Evolutionary conservation across 106 monocot species (phyloP), one percentile per base, ranked within the genome.

Genomic region (Posidonia australis): DNA sequence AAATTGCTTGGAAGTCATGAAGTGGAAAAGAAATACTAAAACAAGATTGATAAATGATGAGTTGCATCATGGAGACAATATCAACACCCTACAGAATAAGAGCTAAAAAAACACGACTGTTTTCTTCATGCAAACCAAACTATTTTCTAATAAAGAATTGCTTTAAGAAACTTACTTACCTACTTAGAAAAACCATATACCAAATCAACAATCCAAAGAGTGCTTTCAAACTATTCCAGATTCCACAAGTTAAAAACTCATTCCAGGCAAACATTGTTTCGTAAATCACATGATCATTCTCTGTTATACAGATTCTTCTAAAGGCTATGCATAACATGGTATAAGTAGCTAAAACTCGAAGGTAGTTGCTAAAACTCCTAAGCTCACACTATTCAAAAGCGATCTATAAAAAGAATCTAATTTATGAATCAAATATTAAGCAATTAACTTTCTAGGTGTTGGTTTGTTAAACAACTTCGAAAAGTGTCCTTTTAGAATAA

Each of bases 191-290:
- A 99, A 1, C 98, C 98, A 72, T 83, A 88, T 10, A 99, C 98
- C 49, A 99, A 75, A 17, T 91, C 80, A 28, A 99, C 91, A 26
- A 87, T 99, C 91, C 90, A 99, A 41, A 91, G 17, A 30, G 71
- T 79, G 73, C 71, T 94, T 67, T 86, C 17, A 90, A 72, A 64
- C 70, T 63, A 65, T 77, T 72, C 0, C 90, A 82, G 27, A 99
- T 78, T 56, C 85, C 82, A 67, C 70, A 78, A 41, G 90, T 88
- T 70, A 99, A 73, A 62, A 79, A 99, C 22, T 91, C 91, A 74
- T 99, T 99, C 98, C 98, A 99, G 5, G 91, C 98, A 70, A 99
- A 99, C 87, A 91, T 91, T 42, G 90, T 83, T 58, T 91, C 87
- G 73, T 99, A 85, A 21, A 77, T 14, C 55, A 74, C 66, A 63